Evolutionary conservation across 257 asterid species (phyloP).

Genomic region (Nicotiana undulata): DNA sequence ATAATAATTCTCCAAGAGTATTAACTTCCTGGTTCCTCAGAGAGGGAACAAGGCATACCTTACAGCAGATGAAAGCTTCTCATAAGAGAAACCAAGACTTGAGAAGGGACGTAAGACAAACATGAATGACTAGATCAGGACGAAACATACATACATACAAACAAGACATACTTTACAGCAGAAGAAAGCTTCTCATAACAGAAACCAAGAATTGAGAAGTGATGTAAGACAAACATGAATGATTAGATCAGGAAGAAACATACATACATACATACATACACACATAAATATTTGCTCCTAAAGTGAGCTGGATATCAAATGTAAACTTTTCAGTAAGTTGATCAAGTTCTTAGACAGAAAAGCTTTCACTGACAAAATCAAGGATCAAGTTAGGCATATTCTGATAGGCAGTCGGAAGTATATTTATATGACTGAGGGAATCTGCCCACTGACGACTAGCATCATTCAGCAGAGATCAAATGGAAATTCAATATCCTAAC

Average conservation of each 20-base stretch:
- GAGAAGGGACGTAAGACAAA: neutral
- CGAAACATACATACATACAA: neutral
- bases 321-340: neutral
- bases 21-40: neutral
- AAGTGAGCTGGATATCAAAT: neutral
- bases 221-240: neutral
- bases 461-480: neutral
- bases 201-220: neutral
- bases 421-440: neutral
- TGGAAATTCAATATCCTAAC: neutral
- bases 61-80: neutral
- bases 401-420: neutral
- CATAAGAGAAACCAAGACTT: neutral
- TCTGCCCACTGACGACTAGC: neutral
- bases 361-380: neutral
- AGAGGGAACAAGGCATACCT: neutral
- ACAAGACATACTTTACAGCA: neutral
- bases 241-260: neutral
- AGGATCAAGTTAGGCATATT: neutral
- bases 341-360: neutral
- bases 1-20: neutral
- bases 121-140: conserved; percentile 2
- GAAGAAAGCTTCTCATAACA: neutral
- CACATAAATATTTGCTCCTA: neutral
- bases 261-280: neutral